Evolutionary conservation across 2,329 filamentous ascomycete species (phyloP), one percentile per base, ranked within the genome.

Genomic region (Aspergillus calidoustus): DNA sequence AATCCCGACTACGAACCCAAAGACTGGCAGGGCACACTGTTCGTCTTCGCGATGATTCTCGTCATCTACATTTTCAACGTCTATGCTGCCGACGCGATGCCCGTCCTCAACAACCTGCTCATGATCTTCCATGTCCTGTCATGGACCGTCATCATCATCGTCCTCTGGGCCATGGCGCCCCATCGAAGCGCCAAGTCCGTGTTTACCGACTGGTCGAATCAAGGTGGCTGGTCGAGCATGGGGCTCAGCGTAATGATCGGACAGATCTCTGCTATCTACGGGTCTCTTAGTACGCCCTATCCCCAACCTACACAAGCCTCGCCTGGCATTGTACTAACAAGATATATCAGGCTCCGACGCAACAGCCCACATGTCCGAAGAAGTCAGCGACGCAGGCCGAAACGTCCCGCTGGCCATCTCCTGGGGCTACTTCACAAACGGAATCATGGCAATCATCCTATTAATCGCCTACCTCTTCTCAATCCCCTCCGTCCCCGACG

Each of bases 21-120:
- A 6, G 75, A 73, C 47, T 84, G 81, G 81, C 81, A 84, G 44
- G 81, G 78, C 13, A 84, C 81, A 0, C 71, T 84, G 1, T 78
- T 83, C 60, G 79, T 82, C 9, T 80, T 82, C 59, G 79, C 79
- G 1, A 76, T 82, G 53, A 77, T 79, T 22, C 55, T 79, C 4
- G 63, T 83, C 4, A 78, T 79, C 28, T 79, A 78, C 68, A 61
- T 77, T 2, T 74, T 80, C 64, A 84, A 83, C 60, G 68, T 76
- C 43, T 76, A 72, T 43, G 70, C 71, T 2, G 72, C 70, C 4
- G 61, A 61, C 23, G 58, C 61, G 59, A 72, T 81, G 64, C 78
- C 78, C 0, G 66, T 73, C 2, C 71, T 77, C 19, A 74, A 81
- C 43, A 78, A 77, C 50, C 50, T 76, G 4, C 69, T 79, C 30